Base-by-base conservation (phyloP, 129 eudicot genomes). In the Flaveria linearis region DNA sequence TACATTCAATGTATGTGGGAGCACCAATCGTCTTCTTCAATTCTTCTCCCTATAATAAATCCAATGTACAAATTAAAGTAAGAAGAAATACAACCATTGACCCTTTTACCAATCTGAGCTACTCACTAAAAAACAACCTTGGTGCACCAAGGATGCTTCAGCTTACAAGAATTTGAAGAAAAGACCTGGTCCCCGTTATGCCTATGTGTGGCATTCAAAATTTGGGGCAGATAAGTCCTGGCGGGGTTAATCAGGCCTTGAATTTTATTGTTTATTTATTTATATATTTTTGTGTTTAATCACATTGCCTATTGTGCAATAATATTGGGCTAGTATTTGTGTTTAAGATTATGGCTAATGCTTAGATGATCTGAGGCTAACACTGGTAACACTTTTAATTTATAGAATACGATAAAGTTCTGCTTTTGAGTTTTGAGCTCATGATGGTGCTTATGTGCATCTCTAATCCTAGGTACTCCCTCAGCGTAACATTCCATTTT, bases 1-100 rank as follows among this genome's bases (percentile, higher is more conserved):
- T 85, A 62, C 89, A 85, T 53, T 85, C 89, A 16, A 85, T 85
- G 82, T 85, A 85, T 1, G 84, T 47, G 52, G 84, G 86, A 75
- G 89, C 84, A 64, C 84, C 89, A 79, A 85, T 82, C 36, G 82
- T 57, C 82, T 85, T 85, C 86, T 23, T 85, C 71, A 85, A 77
- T 28, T 85, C 89, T 76, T 85, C 89, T 26, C 86, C 89, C 89
- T 85, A 51, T 25, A 36, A 30, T 0, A 81, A 65, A 13, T 55
- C 69, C 86, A 65, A 73, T 65, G 53, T 33, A 43, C 23, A 83
- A 45, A 0, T 36, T 49, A 57, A 16, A 60, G 0, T 25, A 23
- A 60, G 66, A 60, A 60, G 39, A 60, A 12, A 60, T 11, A 60
- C 39, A 58, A 23, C 65, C n/a, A 58, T 58, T 23, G 65, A 23